Base-by-base conservation (phyloP, 2,329 filamentous ascomycete species). In the Alternaria sp. region DNA sequence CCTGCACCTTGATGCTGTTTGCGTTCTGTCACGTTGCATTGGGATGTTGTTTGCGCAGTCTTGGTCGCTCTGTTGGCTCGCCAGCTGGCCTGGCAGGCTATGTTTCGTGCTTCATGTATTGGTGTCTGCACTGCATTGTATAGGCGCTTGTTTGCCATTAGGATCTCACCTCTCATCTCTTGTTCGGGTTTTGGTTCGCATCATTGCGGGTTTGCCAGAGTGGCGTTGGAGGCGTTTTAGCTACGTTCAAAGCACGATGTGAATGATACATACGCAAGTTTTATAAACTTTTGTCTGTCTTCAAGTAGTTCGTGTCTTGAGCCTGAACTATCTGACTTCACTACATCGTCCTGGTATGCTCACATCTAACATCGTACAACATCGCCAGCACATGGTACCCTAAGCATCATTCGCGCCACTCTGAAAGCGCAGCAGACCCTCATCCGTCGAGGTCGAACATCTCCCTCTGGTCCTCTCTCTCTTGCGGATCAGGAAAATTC, bases 381-480 rank as follows among this genome's bases (percentile, higher is more conserved):
- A 52, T 23, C 3, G 19, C 13, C 19, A n/a, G 49, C 30, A 52
- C 28, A 25, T 52, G 19, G 23, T 12, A 36, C 13, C 13, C 13
- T 40, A 5, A 15, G 19, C 49, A 21, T 46, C 50, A 15, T 13
- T n/a, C 50, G 43, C 36, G n/a, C 32, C 49, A 46, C 28, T 6
- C 26, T 51, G 63, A 36, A 11, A 17, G 11, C 21, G 11, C 17
- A 17, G 19, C 6, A 23, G n/a, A 26, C 25, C 17, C 12, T 25
- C 68, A 80, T n/a, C 75, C 78, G 65, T 79, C 77, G 61, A 80
- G 51, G 25, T 77, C 78, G 68, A 79, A 66, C 10, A 45, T 66
- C 73, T 83, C 87, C 82, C 85, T 86, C 40, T 88, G 68, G 68
- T 86, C 84, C 56, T 80, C 81, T 64, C 74, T 80, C 21, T 70